phyloP scores from a whole-genome alignment of 805 yeast genomes.

The Ogataea naganishii region DNA sequence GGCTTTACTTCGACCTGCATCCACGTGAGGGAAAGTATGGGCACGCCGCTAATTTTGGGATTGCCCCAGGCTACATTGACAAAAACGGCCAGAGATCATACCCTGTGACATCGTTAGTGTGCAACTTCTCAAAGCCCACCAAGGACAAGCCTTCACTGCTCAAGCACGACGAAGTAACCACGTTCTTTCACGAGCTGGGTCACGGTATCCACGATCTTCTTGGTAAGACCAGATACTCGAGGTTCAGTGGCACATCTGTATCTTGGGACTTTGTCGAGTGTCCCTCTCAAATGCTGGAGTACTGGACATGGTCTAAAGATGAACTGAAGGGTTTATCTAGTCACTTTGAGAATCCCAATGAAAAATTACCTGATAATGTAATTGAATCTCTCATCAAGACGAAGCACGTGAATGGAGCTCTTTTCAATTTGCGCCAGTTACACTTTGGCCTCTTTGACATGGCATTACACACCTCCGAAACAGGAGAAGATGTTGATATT shows the following conservation, averaged over 20 bases:
- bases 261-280: conserved; percentile 87
- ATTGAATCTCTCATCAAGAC: conserved; percentile 51
- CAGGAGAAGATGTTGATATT: conserved; percentile 41
- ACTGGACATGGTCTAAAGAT: conserved; percentile 73
- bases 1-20: conserved; percentile 72
- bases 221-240: conserved; percentile 53
- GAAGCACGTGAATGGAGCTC: conserved; percentile 71
- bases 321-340: conserved; percentile 52
- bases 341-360: conserved; percentile 53
- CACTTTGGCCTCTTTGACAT: conserved; percentile 76
- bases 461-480: conserved; percentile 47
- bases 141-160: conserved; percentile 62
- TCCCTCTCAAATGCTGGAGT: conserved; percentile 85
- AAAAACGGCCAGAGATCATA: conserved; percentile 40
- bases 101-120: conserved; percentile 73
- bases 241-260: conserved; percentile 71
- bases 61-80: conserved; percentile 49
- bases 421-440: conserved; percentile 64
- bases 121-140: conserved; percentile 76
- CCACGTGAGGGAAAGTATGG: conserved; percentile 85
- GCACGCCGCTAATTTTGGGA: conserved; percentile 79
- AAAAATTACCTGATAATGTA: conserved; percentile 46
- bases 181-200: conserved; percentile 85
- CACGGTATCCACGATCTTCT: conserved; percentile 80
- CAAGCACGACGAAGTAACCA: conserved; percentile 70